Evolutionary conservation across 768 basidiomycete genomes (phyloP).

Genomic region (Rhodotorula kratochvilovae): DNA sequence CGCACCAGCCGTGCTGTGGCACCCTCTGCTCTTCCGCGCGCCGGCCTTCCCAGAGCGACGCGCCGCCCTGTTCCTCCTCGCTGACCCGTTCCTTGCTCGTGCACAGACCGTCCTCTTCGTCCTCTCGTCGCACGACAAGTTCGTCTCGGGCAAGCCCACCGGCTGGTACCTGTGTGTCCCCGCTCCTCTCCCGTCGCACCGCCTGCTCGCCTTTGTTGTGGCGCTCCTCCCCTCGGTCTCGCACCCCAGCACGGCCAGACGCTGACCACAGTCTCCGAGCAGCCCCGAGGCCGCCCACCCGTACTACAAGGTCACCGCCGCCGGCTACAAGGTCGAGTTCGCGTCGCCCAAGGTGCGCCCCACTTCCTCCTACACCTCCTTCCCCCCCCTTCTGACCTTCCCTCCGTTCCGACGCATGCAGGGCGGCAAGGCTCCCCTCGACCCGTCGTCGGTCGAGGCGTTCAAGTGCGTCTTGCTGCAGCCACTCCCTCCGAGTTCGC

Average conservation of each 20-base stretch:
- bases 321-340: conserved; percentile 58
- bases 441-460: conserved; percentile 57
- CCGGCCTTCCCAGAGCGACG: no score
- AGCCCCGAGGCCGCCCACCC: conserved; percentile 58
- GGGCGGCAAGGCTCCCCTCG: conserved; percentile 68
- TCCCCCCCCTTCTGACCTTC: no score
- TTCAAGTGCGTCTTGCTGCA: conserved; percentile 16
- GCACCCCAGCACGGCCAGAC: not conserved
- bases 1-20: no score
- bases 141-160: conserved; percentile 41
- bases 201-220: no score
- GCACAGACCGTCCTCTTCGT: conserved; percentile 59
- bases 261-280: not conserved
- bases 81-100: not conserved
- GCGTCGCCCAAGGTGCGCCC: conserved; percentile 52
- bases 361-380: not conserved
- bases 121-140: conserved; percentile 64
- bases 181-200: no score
- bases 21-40: no score
- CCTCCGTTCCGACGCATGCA: conserved; percentile 1
- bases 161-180: conserved; percentile 42
- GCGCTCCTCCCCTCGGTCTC: not conserved
- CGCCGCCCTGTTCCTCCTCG: no score
- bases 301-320: conserved; percentile 53
- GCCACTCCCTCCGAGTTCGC: not conserved